Base-by-base conservation (phyloP, 805 yeast genomes). In the Cyberlindnera mississippiensis region DNA sequence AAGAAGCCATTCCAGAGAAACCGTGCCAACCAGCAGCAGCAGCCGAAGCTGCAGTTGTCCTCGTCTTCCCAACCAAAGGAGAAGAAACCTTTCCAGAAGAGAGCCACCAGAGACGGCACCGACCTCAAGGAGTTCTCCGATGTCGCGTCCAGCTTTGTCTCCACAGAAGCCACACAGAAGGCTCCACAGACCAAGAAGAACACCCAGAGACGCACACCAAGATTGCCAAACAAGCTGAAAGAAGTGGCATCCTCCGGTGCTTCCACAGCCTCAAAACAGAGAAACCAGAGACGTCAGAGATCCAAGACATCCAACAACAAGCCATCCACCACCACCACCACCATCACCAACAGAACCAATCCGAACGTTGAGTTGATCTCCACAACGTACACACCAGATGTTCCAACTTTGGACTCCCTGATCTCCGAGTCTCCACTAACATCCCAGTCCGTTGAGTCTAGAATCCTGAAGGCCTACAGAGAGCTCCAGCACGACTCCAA, bases 391-490 rank as follows among this genome's bases (percentile, higher is more conserved):
- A 38, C 32, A 2, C 59, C 59, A 41, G 41, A 49, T 24, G 39
- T 46, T 4, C 53, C 52, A 33, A 38, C 56, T 6, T 13, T 53
- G 12, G 39, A 40, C 9, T 32, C 48, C 1, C 28, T 56, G 10
- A 20, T 52, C 12, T 28, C 35, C 9, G 19, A 26, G 9, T 42
- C 55, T 3, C 51, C 52, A 29, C 38, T 53, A 10, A 52, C 55
- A 2, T 47, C 60, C 1, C 56, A 54, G 37, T 42, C 56, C 6
- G 17, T 48, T 12, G 41, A 43, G 9, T 48, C 57, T 4, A 47
- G 58, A 41, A 33, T 57, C 14, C 28, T 57, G 12, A 55, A 41
- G 40, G 54, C 59, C 2, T 51, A 40, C 34, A 41, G 48, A 26
- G 41, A 38, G 15, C 38, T 55, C 26, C 37, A 48, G 36, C 4